These are phyloP conservation scores for Bruguiera sexangula DNA, from an alignment of 345 rosid genomes.

Conservation along the genomic window DNA sequence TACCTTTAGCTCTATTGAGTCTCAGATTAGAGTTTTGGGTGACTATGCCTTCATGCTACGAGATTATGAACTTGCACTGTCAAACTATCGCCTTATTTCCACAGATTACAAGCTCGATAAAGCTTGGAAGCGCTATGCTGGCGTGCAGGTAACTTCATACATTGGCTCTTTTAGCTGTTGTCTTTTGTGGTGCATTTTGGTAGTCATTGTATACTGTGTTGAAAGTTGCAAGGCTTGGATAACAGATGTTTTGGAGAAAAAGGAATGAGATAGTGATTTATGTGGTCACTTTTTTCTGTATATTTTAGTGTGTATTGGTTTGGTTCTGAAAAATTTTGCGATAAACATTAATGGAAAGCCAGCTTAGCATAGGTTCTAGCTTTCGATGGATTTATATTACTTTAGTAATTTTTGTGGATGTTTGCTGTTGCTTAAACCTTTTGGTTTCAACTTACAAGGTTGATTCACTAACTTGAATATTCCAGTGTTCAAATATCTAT, in stretches of 20 bases:
- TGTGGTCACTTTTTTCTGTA: background rate
- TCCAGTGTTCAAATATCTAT: no score
- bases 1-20: constrained; percentile 82
- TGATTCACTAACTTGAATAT: no score
- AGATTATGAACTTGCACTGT: constrained; percentile 92
- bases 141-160: constrained; percentile 72
- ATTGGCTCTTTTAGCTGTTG: constrained; percentile 1
- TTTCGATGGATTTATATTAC: background rate
- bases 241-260: background rate
- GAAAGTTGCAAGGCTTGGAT: background rate
- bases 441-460: background rate
- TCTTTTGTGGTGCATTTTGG: background rate
- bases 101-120: constrained; percentile 97
- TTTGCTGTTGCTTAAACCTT: background rate
- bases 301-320: background rate
- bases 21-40: constrained; percentile 90
- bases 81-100: constrained; percentile 89
- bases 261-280: background rate
- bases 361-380: background rate
- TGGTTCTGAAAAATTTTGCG: background rate
- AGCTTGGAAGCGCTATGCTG: constrained; percentile 98
- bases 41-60: constrained; percentile 97
- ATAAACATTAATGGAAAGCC: background rate
- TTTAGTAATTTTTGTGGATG: background rate
- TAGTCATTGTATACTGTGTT: background rate